Percentiles rank a stretch among this genome's conserved stretches.
phyloP scores from a whole-genome alignment of 148 eudicot species.

The Talinum fruticosum region DNA sequence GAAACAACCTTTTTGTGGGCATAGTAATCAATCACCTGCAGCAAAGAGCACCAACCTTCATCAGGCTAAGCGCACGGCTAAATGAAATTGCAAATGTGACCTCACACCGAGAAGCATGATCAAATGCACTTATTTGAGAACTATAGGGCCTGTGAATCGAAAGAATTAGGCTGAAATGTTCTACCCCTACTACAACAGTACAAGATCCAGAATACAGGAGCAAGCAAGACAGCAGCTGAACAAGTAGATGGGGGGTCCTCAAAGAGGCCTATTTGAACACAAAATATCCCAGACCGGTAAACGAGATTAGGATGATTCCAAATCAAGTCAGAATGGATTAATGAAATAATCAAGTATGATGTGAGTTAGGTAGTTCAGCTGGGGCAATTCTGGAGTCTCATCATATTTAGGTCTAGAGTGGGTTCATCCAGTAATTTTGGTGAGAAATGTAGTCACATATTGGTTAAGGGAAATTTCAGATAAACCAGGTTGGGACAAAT shows the following conservation, averaged over 20 bases:
- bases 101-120: neutral
- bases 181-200: no score
- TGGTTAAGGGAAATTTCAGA: neutral
- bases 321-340: neutral
- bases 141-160: neutral
- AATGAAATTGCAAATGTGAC: neutral
- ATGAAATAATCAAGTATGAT: neutral
- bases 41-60: neutral
- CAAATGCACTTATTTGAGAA: neutral
- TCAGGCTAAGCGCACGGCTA: neutral
- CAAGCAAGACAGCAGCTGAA: neutral
- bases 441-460: neutral
- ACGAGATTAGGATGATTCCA: neutral
- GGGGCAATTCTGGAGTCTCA: neutral
- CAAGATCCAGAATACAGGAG: no score
- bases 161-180: no score
- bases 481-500: neutral
- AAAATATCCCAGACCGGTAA: neutral
- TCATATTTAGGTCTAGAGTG: neutral
- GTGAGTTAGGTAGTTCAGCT: neutral
- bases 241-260: neutral
- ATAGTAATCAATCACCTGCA: conserved; percentile 67
- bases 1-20: conserved; percentile 54
- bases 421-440: neutral
- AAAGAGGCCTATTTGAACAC: neutral